Evolutionary conservation across 139 green algal genomes (phyloP), one percentile per base, ranked within the genome.

Genomic region (Closterium sp.): DNA sequence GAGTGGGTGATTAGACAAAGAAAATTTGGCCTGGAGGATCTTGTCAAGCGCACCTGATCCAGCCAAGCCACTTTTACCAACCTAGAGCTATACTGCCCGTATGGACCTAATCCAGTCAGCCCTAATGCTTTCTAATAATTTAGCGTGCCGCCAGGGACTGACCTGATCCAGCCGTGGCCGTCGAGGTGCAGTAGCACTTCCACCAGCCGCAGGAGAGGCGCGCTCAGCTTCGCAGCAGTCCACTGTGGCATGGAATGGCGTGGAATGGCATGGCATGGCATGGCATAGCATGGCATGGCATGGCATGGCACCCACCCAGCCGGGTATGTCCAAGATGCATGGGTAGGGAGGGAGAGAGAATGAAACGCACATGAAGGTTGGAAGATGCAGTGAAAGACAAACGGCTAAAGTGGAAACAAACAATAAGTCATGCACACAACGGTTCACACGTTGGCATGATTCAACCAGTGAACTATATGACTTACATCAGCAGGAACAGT

Each of bases 171-270:
- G 89, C 89, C 89, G 7, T 90, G 38, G 29, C 27, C 24, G 30
- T 91, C 29, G n/a, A 91, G 89, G 29, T 91, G 22, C 22, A 91
- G 89, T 29, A 91, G 6, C n/a, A 73, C 38, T 30, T 91, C 89
- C 70, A 91, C 89, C n/a, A 91, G 89, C 1, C 89, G 89, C 31
- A 91, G 89, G 42, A 91, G 30, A 2, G 89, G 89, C 29, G 30
- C 89, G 29, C 89, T 91, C 17, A 91, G 28, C 31, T 91, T 91
- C 3, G 32, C 27, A 50, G 29, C 89, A 27, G 89, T 88, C 89
- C 89, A 91, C 89, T 91, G 88, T 9, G 38, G 38, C 38, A 50
- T 50, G 38, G 38, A 7, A 50, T 1, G 38, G 38, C 38, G 13
- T 50, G 38, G 38, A 7, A 50, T 13, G 38, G n/a, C n/a, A n/a